A percentile compares a stretch with the other conserved stretches of the same genome.
Evolutionary conservation across 305 asterid genomes (phyloP).

Genomic region (Solanum hybrid): DNA sequence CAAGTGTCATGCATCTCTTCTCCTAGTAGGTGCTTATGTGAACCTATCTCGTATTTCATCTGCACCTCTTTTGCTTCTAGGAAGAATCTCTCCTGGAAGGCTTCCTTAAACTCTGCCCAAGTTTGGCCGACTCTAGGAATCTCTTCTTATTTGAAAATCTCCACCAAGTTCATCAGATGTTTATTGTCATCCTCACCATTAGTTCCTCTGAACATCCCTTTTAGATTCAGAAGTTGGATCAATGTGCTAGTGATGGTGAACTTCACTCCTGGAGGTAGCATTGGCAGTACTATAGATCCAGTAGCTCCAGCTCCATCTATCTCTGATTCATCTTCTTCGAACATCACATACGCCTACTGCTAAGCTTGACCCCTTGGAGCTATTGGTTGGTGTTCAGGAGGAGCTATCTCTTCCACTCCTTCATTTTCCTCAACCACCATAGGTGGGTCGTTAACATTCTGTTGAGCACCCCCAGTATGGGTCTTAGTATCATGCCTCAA

Average conservation of each 20-base stretch:
- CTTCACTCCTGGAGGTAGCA: neutral
- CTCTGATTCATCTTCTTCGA: neutral
- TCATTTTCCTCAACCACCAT: no score
- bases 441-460: no score
- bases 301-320: neutral
- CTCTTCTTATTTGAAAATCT: neutral
- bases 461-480: no score
- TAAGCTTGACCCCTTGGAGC: neutral
- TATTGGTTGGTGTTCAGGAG: neutral
- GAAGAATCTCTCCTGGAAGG: neutral
- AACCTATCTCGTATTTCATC: neutral
- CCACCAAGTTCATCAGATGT: neutral
- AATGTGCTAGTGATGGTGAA: neutral
- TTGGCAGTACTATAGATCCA: neutral
- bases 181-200: neutral
- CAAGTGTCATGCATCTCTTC: neutral
- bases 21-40: neutral
- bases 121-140: neutral
- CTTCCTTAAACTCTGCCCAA: neutral
- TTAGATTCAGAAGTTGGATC: neutral
- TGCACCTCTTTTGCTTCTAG: accelerated
- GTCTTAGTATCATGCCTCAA: no score
- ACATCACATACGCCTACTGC: neutral
- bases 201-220: neutral
- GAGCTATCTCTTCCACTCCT: no score